phyloP scores from a whole-genome alignment of 225 moss, liverwort and hornwort species.

The Pseudoscleropodium purum region DNA sequence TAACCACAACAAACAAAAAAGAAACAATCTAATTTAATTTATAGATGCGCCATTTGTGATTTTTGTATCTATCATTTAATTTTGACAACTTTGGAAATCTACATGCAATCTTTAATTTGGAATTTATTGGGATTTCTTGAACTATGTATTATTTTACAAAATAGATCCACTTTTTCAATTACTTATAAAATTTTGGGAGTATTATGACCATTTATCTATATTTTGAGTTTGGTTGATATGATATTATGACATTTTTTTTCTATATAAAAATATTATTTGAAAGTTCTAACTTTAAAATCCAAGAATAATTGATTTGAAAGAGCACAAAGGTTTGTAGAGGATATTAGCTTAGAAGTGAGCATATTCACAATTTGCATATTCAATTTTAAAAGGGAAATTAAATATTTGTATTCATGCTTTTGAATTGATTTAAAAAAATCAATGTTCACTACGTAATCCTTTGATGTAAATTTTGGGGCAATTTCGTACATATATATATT shows the following conservation, averaged over 20 bases:
- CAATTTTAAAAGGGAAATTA: background rate
- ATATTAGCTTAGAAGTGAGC: background rate
- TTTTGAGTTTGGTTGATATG: background rate
- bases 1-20: too few relatives aligned
- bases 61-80: too few relatives aligned
- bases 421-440: background rate
- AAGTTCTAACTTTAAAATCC: background rate
- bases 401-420: background rate
- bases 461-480: background rate
- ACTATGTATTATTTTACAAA: background rate
- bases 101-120: background rate
- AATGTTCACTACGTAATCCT: rapidly evolving
- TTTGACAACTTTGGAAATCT: background rate
- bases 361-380: background rate
- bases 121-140: background rate
- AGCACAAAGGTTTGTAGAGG: background rate
- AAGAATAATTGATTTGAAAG: background rate
- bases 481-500: background rate
- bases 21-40: too few relatives aligned
- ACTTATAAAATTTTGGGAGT: background rate
- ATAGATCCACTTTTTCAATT: background rate
- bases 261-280: background rate
- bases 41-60: too few relatives aligned
- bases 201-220: too few relatives aligned
- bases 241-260: background rate